Evolutionary conservation across 805 yeast genomes (phyloP), one percentile per base, ranked within the genome.

Genomic region (Millerozyma miso): DNA sequence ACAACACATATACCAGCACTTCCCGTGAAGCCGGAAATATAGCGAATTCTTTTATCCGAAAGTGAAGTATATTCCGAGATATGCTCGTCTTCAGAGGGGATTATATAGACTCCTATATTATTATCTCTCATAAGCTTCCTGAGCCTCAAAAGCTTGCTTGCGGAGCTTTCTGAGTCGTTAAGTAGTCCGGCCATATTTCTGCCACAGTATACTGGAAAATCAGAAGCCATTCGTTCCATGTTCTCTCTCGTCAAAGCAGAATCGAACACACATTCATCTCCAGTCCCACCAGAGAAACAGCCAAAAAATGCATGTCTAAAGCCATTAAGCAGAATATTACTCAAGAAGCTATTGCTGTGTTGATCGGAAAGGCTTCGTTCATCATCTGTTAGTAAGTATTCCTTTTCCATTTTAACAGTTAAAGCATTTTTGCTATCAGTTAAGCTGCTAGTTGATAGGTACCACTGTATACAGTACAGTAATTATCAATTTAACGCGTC

Each of bases 1-100:
- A 91, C 74, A n/a, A 93, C 76, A 1, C 96, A 97, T 17, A 88
- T 69, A 18, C 98, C 99, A 2, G 97, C 95, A 38, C 91, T 82
- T 0, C 98, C 99, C 10, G 91, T 84, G 65, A 91, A 91, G 0
- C 89, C 97, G 4, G 90, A 77, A 19, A 91, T 84, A 54, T 75
- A 91, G 42, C 79, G 84, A 44, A 97, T 73, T 52, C 97, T 78
- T 58, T 84, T 87, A 60, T 91, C 98, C 12, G 83, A 79, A 1
- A 75, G 67, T 0, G 93, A 77, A 5, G 91, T 91, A 54, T 90
- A 90, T 65, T 91, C 99, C 19, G 90, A 81, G 61, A 85, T 91
- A 62, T 91, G 99, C 53, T 87, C 96, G 59, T 91, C 99, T 59
- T 88, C 97, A 33, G 95, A 82, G 16, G 91, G 88, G 7, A 87